phyloP scores from a whole-genome alignment of 2,329 filamentous ascomycete genomes.

The Alternaria sp. region DNA sequence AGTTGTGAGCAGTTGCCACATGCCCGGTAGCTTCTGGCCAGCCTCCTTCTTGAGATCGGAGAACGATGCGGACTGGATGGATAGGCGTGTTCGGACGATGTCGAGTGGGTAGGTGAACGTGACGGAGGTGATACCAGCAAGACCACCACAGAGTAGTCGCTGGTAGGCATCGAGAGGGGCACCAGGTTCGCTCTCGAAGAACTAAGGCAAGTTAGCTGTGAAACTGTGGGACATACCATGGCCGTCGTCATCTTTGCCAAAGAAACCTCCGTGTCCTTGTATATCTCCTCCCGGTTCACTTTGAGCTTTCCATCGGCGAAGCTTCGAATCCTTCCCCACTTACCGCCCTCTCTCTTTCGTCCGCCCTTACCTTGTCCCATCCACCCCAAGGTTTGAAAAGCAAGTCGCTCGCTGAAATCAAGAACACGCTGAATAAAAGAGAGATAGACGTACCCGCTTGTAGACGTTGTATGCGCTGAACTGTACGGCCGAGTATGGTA shows the following conservation, averaged over 20 bases:
- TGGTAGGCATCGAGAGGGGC: constrained; percentile 74
- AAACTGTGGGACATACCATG: neutral
- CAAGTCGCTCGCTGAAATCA: neutral
- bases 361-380: neutral
- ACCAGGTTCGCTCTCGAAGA: constrained; percentile 78
- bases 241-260: neutral
- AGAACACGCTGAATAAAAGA: neutral
- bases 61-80: constrained; percentile 97
- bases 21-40: constrained; percentile 74
- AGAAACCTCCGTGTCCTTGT: neutral
- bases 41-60: constrained; percentile 65
- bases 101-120: constrained; percentile 95
- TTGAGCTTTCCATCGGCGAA: neutral
- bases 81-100: constrained; percentile 93
- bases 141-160: constrained; percentile 85
- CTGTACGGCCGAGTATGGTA: constrained; percentile 97
- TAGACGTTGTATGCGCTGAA: constrained; percentile 99
- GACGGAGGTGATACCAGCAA: constrained; percentile 94
- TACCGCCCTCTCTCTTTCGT: neutral
- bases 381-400: neutral
- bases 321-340: neutral
- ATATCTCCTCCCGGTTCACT: neutral
- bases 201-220: constrained; percentile 51
- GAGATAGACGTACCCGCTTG: constrained; percentile 71
- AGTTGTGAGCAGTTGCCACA: constrained; percentile 80